Conservation (phyloP, 345 rosid species). For the Eucalyptus tenuipes region DNA sequence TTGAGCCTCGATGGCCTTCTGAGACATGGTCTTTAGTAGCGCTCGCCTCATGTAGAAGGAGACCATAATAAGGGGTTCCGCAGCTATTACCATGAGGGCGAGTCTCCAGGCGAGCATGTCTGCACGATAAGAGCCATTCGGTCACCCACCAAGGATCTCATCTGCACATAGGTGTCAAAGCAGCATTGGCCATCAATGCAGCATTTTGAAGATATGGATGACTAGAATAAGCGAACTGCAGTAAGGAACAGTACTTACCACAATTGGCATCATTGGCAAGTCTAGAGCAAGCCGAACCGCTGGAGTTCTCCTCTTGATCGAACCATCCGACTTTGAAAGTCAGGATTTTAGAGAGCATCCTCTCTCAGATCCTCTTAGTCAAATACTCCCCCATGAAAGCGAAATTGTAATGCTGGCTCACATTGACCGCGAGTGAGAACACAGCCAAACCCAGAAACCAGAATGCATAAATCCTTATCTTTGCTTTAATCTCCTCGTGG, state of each 20-base stretch:
- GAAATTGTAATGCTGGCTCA: slow-evolving; percentile 49
- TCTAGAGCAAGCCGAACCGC: slow-evolving; percentile 51
- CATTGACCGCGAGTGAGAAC: slow-evolving; percentile 25
- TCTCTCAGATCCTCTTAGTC: slow-evolving; percentile 53
- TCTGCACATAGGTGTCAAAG: neutral
- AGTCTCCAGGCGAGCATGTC: slow-evolving; percentile 58
- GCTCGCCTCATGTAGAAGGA: slow-evolving; percentile 26
- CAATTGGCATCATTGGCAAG: slow-evolving; percentile 54
- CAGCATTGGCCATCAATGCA: neutral
- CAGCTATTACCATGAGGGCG: slow-evolving; percentile 52
- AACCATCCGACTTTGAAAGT: slow-evolving; percentile 69
- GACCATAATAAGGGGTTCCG: slow-evolving; percentile 31
- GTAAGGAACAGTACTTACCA: slow-evolving; percentile 12
- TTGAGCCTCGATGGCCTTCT: slow-evolving; percentile 42
- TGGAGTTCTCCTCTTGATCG: slow-evolving; percentile 49
- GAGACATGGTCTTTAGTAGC: slow-evolving; percentile 30
- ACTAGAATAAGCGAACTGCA: neutral
- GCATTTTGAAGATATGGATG: neutral
- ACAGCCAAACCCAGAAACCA: slow-evolving; percentile 28
- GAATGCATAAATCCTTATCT: slow-evolving; percentile 31
- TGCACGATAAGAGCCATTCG: slow-evolving; percentile 34
- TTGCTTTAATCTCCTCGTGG: slow-evolving; percentile 39
- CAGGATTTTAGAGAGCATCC: slow-evolving; percentile 48
- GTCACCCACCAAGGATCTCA: slow-evolving; percentile 47
- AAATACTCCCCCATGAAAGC: slow-evolving; percentile 51